Percentiles rank a stretch among this genome's conserved stretches.
These are phyloP conservation scores for Heimioporus punctisporus DNA, from an alignment of 1,284 basidiomycete species.

Conservation along the genomic window DNA sequence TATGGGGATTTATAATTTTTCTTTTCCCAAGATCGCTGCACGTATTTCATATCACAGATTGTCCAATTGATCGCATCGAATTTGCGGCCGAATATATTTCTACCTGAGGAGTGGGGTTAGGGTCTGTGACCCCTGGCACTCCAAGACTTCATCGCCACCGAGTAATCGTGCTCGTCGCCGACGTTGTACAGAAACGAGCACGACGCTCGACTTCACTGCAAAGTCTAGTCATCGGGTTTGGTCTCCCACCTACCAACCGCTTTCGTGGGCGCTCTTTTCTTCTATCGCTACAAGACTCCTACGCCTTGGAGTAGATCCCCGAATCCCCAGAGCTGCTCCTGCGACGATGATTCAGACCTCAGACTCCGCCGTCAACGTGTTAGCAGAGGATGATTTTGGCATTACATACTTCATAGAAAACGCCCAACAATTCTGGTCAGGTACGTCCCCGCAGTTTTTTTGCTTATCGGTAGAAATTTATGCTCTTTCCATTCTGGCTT, in stretches of 20 bases:
- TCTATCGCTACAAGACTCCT: conserved; percentile 5
- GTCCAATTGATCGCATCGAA: no score
- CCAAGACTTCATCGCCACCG: not conserved
- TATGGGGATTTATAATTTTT: not conserved
- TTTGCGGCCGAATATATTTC: no score
- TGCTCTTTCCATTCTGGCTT: conserved; percentile 1
- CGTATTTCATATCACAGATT: no score
- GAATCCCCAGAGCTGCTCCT: not conserved
- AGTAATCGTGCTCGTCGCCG: not conserved
- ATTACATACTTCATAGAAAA: conserved; percentile 83
- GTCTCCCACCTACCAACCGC: no score
- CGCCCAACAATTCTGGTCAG: conserved; percentile 85
- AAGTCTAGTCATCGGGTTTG: no score
- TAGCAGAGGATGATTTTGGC: conserved; percentile 45
- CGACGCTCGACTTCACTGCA: no score
- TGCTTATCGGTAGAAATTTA: conserved; percentile 8
- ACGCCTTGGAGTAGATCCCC: not conserved
- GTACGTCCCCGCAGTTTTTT: conserved; percentile 44
- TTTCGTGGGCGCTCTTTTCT: no score
- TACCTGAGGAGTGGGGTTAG: not conserved
- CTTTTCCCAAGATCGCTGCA: not conserved
- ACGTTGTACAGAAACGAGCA: conserved; percentile 6
- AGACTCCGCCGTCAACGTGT: conserved; percentile 18
- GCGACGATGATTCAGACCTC: conserved; percentile 17
- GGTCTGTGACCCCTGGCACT: conserved; percentile 25